Evolutionary conservation across 2,329 filamentous ascomycete species (phyloP), one percentile per base, ranked within the genome.

Genomic region (Claviceps citrina): DNA sequence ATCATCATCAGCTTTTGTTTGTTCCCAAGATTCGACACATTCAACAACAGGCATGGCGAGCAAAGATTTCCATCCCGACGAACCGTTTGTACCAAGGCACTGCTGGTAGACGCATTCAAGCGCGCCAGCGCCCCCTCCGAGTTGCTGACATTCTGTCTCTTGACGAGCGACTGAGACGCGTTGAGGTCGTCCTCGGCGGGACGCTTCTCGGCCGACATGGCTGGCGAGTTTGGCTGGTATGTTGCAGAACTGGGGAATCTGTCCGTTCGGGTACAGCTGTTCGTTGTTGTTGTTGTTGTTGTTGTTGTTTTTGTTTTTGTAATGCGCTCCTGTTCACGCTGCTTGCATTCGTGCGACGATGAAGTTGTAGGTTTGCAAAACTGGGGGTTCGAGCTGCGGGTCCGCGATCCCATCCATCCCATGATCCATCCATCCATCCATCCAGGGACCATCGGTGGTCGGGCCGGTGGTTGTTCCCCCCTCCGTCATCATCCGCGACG

Each of bases 121-220:
- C 67, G 64, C 25, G 69, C 65, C 40, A 72, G 59, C 16, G 64
- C 65, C 42, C 65, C 64, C 44, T 59, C 63, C 13, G 64, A 65
- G 18, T 56, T 61, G 46, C 67, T 59, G 33, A 76, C 60, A 57
- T 91, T 93, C 58, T 89, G 86, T 57, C 89, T 73, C 68, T 96
- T 98, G 46, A 96, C 81, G 30, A 86, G 76, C 50, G 89, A 71
- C 61, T 93, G 84, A 36, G 78, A 77, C 19, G 77, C 76, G 52
- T 79, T 76, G 50, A 89, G 89, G 44, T 84, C 81, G 50, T 82
- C 81, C 45, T 83, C 78, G n/a, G 87, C 86, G 44, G 86, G 82
- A 56, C 91, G 77, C 66, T 98, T 96, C 63, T 93, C 87, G 46
- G 82, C 73, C 26, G 86, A 85, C 87, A 94, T 95, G 15, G 33